Evolutionary conservation across 2,329 filamentous ascomycete genomes (phyloP).

Genomic region (Neonectria magnoliae): DNA sequence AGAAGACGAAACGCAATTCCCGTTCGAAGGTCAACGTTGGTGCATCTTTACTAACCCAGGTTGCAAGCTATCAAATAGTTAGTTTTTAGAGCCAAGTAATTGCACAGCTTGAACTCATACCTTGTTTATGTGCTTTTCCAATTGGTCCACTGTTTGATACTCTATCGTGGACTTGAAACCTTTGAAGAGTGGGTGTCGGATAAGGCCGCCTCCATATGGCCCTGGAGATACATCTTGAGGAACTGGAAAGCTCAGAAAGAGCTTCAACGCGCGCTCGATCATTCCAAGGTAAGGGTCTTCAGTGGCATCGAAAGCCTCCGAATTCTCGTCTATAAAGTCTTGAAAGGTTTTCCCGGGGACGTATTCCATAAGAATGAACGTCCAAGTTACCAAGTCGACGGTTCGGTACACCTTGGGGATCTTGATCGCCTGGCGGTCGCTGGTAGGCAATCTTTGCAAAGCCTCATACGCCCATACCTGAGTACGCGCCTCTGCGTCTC

Average conservation of each 20-base stretch:
- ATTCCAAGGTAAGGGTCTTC: neutral
- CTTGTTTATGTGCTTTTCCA: constrained; percentile 19
- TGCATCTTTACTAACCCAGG: neutral
- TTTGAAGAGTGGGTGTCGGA: constrained; percentile 7
- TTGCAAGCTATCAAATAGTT: neutral
- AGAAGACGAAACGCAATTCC: constrained; percentile 8
- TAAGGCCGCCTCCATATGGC: constrained; percentile 11
- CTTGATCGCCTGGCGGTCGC: constrained; percentile 1
- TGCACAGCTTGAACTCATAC: neutral
- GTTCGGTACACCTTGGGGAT: constrained; percentile 12
- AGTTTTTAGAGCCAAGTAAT: neutral
- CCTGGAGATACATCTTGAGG: constrained; percentile 9
- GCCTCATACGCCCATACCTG: neutral
- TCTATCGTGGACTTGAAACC: neutral
- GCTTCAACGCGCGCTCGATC: neutral
- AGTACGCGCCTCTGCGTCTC: neutral
- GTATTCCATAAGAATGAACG: constrained; percentile 8
- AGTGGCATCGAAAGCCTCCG: neutral
- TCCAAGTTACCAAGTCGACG: neutral
- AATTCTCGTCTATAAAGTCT: neutral
- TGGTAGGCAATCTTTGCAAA: neutral
- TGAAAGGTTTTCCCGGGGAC: neutral
- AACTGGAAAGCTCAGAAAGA: constrained; percentile 12
- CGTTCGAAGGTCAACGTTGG: constrained; percentile 6
- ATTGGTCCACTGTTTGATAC: constrained; percentile 3